Evolutionary conservation across 2,329 filamentous ascomycete genomes (phyloP).

Genomic region (Botrytis fabae): DNA sequence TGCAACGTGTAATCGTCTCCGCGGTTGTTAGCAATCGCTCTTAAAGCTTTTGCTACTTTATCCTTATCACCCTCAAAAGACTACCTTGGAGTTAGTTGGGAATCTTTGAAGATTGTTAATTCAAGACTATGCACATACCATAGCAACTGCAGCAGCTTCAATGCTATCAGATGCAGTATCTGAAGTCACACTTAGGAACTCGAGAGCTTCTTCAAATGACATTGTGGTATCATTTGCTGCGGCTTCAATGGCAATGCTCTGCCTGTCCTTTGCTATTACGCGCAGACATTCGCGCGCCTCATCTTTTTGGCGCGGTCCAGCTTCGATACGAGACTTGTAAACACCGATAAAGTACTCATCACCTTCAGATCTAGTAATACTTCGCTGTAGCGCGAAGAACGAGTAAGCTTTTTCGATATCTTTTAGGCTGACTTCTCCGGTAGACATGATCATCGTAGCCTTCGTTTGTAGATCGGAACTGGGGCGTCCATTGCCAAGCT

Average conservation of each 20-base stretch:
- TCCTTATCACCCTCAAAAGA: constrained; percentile 37
- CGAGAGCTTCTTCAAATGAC: constrained; percentile 63
- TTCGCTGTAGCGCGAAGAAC: constrained; percentile 55
- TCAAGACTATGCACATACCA: constrained; percentile 32
- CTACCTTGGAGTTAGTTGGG: constrained; percentile 28
- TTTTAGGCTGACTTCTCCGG: constrained; percentile 56
- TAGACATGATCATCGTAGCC: constrained; percentile 57
- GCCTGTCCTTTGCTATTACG: constrained; percentile 58
- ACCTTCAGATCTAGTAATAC: constrained; percentile 43
- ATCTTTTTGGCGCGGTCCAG: constrained; percentile 54
- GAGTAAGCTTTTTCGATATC: constrained; percentile 60
- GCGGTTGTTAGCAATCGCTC: constrained; percentile 37
- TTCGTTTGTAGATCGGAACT: constrained; percentile 59
- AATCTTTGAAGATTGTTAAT: neutral
- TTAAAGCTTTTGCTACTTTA: constrained; percentile 37
- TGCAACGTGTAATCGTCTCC: constrained; percentile 35
- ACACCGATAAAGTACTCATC: constrained; percentile 63
- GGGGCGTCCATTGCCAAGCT: constrained; percentile 51
- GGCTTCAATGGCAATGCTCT: constrained; percentile 57
- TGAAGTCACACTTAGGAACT: constrained; percentile 53
- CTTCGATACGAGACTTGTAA: constrained; percentile 59
- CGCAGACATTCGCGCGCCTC: constrained; percentile 57
- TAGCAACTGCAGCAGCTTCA: constrained; percentile 38
- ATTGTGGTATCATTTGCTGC: constrained; percentile 58
- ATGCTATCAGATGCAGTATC: constrained; percentile 40